phyloP scores from a whole-genome alignment of 1,284 basidiomycete genomes.

The Boletus austroedulis region DNA sequence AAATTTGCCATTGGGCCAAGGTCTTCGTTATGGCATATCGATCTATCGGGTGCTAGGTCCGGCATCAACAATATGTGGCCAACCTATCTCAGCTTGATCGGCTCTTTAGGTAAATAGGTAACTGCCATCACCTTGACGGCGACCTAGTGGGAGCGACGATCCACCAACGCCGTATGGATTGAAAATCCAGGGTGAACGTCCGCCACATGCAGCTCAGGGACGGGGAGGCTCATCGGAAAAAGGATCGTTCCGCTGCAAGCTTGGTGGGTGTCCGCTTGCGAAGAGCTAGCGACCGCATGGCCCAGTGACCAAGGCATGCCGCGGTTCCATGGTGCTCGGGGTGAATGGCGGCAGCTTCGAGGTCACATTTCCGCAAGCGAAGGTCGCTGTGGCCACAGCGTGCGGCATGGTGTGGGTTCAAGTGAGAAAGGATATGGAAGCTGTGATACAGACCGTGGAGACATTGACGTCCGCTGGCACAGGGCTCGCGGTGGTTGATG shows the following conservation, averaged over 20 bases:
- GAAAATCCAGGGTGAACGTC: not conserved
- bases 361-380: not conserved
- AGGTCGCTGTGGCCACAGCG: not conserved
- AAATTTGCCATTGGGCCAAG: constrained; percentile 31
- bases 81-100: too few species aligned
- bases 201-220: not conserved
- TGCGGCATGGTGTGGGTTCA: not conserved
- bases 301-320: not conserved
- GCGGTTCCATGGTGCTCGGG: constrained; percentile 6
- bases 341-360: not conserved
- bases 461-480: too few species aligned
- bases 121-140: not conserved
- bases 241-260: not conserved
- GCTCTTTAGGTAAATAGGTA: not conserved
- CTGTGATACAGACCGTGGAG: not conserved
- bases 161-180: too few species aligned
- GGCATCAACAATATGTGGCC: too few species aligned
- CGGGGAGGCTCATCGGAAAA: not conserved
- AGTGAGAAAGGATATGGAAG: not conserved
- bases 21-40: constrained; percentile 8
- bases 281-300: not conserved
- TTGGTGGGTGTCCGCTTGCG: not conserved
- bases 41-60: not conserved
- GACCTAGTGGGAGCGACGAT: not conserved
- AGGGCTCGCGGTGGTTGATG: too few species aligned